Percentiles rank a stretch among this genome's conserved stretches.
Evolutionary conservation across 305 asterid genomes (phyloP).

Genomic region (Fraxinus nigra): DNA sequence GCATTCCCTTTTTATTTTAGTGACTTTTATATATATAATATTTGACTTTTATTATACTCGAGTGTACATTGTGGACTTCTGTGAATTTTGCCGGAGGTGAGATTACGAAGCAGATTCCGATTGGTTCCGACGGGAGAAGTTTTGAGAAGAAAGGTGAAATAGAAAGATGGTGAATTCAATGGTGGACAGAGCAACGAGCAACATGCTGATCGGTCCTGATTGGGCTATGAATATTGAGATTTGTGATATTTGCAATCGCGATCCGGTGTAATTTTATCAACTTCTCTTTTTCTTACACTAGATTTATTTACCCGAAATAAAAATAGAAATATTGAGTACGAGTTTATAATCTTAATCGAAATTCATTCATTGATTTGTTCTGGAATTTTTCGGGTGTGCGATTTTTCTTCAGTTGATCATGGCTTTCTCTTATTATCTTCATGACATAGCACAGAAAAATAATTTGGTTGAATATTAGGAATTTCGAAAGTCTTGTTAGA

Average conservation of each 20-base stretch:
- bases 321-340: background rate
- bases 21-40: no score
- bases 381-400: background rate
- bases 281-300: background rate
- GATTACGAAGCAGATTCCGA: constrained; percentile 6
- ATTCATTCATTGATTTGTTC: background rate
- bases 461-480: background rate
- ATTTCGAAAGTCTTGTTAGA: background rate
- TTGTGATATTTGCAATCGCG: constrained; percentile 68
- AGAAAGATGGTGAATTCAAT: constrained; percentile 57
- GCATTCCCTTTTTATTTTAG: background rate
- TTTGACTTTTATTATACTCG: background rate
- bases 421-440: background rate
- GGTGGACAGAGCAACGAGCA: constrained; percentile 84
- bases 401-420: background rate
- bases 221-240: constrained; percentile 83
- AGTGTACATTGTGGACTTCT: background rate
- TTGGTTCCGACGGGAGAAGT: constrained; percentile 12
- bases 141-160: constrained; percentile 1
- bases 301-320: background rate
- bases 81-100: constrained; percentile 7
- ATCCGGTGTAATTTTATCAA: constrained; percentile 50
- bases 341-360: background rate
- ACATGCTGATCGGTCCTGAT: constrained; percentile 76
- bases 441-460: background rate